Conservation (phyloP, 2,329 filamentous ascomycete species). For the Colletotrichum falcatum region DNA sequence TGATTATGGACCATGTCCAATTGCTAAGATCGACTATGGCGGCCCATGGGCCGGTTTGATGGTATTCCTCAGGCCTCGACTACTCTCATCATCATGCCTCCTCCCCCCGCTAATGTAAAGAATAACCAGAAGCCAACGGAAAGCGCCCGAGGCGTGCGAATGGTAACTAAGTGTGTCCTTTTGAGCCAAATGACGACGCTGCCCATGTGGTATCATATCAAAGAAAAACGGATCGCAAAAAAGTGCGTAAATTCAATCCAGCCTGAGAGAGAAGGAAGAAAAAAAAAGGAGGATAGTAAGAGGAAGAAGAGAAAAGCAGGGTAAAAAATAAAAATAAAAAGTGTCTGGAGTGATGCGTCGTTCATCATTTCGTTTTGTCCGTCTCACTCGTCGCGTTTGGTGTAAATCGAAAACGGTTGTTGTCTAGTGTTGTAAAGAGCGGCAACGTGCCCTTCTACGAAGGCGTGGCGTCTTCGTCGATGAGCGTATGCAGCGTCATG, state of each 20-base stretch:
- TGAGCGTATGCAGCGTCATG: conserved; percentile 24
- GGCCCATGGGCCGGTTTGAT: neutral
- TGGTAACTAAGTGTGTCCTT: conserved; percentile 5
- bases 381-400: conserved; percentile 15
- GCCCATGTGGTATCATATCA: conserved; percentile 42
- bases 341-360: conserved; percentile 26
- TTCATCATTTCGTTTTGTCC: conserved; percentile 26
- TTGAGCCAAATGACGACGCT: conserved; percentile 36
- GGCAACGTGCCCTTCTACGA: conserved; percentile 5
- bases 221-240: conserved; percentile 35
- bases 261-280: neutral
- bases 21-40: neutral
- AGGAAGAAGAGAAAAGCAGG: conserved; percentile 14
- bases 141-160: conserved; percentile 13
- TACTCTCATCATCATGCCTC: neutral
- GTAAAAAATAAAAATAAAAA: conserved; percentile 11
- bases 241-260: conserved; percentile 30
- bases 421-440: conserved; percentile 7
- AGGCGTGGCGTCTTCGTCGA: conserved; percentile 27
- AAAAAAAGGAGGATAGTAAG: too few species aligned
- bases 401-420: conserved; percentile 26
- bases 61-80: neutral
- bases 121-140: conserved; percentile 2
- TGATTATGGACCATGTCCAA: conserved; percentile 13
- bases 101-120: neutral